Conservation (phyloP, 192 early-diverging fungal genomes). For the Entomortierella beljakovae region DNA sequence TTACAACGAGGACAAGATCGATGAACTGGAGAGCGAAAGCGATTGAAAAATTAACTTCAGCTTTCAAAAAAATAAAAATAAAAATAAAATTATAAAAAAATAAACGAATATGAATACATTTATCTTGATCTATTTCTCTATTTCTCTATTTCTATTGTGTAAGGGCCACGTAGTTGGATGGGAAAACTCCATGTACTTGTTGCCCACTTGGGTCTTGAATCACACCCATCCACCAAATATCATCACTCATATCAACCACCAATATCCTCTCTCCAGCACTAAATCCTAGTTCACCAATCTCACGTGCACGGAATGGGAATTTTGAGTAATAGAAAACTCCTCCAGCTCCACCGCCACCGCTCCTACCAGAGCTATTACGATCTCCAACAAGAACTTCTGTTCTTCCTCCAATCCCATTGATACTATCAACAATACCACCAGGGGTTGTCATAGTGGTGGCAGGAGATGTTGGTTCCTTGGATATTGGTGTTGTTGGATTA, state of each 20-base stretch:
- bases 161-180: conserved; percentile 74
- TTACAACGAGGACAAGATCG: background rate
- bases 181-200: conserved; percentile 78
- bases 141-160: too few relatives aligned
- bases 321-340: conserved; percentile 70
- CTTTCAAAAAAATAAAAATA: background rate
- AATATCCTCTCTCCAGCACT: conserved; percentile 74
- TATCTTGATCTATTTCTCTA: background rate
- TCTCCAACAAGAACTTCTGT: background rate
- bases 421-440: conserved; percentile 1
- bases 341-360: conserved; percentile 11
- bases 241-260: conserved; percentile 82
- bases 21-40: conserved; percentile 10
- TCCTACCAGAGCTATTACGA: background rate
- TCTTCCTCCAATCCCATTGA: background rate
- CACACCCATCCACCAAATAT: conserved; percentile 88
- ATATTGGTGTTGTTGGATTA: background rate
- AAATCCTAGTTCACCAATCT: conserved; percentile 80
- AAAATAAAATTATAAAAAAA: background rate
- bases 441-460: conserved; percentile 34
- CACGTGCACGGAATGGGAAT: conserved; percentile 78
- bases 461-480: conserved; percentile 18
- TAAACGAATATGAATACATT: background rate
- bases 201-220: conserved; percentile 62
- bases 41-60: background rate